phyloP scores from a whole-genome alignment of 2,329 filamentous ascomycete species.

The Xylaria multiplex region DNA sequence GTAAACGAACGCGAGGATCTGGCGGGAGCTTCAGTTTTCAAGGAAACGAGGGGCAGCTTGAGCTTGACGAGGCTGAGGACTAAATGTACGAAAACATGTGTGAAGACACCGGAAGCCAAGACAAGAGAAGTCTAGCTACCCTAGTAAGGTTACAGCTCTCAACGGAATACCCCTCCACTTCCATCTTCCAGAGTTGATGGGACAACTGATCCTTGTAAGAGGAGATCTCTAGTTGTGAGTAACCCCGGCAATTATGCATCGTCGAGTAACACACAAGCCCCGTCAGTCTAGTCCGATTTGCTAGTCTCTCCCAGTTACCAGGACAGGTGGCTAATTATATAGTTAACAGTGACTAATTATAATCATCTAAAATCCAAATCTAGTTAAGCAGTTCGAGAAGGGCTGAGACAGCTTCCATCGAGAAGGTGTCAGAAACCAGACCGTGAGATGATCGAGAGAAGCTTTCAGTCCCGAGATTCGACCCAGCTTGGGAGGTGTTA shows the following conservation, averaged over 20 bases:
- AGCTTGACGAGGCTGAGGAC: conserved; percentile 35
- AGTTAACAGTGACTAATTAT: conserved; percentile 9
- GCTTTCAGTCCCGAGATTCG: background rate
- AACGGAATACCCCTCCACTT: conserved; percentile 39
- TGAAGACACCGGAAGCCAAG: conserved; percentile 25
- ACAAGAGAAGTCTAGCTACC: conserved; percentile 27
- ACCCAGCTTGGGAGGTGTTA: background rate
- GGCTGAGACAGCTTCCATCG: background rate
- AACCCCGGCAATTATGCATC: conserved; percentile 39
- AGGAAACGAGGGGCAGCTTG: conserved; percentile 20
- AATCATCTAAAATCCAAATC: background rate
- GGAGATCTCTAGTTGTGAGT: conserved; percentile 37
- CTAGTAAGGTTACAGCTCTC: conserved; percentile 30
- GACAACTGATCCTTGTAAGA: conserved; percentile 42
- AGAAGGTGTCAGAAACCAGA: background rate
- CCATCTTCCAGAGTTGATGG: conserved; percentile 39
- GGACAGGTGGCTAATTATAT: conserved; percentile 14
- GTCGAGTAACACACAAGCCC: conserved; percentile 35
- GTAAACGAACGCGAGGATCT: conserved; percentile 26
- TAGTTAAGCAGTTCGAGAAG: background rate
- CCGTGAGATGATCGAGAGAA: background rate
- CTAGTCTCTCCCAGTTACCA: conserved; percentile 27
- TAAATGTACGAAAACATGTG: conserved; percentile 19
- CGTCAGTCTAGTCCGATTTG: conserved; percentile 36
- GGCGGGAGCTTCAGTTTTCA: conserved; percentile 9